Base-by-base conservation (phyloP, 2,329 filamentous ascomycete genomes). In the Arthrobotrys conoides region DNA sequence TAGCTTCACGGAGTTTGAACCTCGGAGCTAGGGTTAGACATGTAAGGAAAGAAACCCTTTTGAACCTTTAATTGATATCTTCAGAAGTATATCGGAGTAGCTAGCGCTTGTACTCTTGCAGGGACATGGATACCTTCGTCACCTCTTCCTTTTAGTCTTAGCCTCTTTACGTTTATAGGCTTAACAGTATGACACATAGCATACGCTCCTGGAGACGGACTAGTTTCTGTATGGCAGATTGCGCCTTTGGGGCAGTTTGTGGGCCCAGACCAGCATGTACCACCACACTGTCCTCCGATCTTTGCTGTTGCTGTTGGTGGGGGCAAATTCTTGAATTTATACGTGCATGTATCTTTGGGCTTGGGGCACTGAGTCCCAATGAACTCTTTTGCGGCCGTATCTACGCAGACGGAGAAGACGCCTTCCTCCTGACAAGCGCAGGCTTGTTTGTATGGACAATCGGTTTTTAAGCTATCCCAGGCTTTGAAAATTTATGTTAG, bases 221-320 rank as follows among this genome's bases (percentile, higher is more conserved):
- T 41, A 4, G 49, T 75, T 16, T 75, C 70, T 10, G 76, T 73
- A 38, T 41, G 75, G 48, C 76, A 79, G 24, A 61, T 75, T 33
- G 70, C 70, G 16, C 69, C 49, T 10, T 20, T 2, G 1, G 76
- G 66, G 24, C 76, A 79, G 41, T 79, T 79, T 51, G 70, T 79
- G 9, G 76, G 76, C 12, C 76, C 76, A 3, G 55, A 20, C 76
- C 76, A 79, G 49, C 76, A 75, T 51, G 18, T 70, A n/a, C 76
- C 76, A 55, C 76, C 76, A 20, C 76, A 79, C 24, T 79, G 76
- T 12, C 33, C 57, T 18, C 71, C 67, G n/a, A 70, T 57, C 24
- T 55, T 63, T 22, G 76, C 76, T 8, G 76, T 79, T n/a, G 55
- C 76, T 5, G 69, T 44, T 46, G 76, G 70, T 0, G 76, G 55